Evolutionary conservation across 2,329 filamentous ascomycete species (phyloP).

Genomic region (Tricladium varicosporioides): DNA sequence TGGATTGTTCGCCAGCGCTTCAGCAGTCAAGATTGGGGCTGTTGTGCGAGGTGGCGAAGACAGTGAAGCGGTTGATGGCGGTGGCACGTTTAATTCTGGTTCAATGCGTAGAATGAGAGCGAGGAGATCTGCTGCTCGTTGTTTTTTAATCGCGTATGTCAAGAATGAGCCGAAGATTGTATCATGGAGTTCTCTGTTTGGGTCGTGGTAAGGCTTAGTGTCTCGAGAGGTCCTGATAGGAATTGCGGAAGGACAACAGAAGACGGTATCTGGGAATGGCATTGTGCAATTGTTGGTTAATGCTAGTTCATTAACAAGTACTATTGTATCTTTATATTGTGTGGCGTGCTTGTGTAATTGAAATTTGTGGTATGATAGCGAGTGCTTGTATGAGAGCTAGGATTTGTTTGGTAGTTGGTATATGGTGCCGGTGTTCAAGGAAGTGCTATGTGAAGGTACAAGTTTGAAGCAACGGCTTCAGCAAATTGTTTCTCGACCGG

Average conservation of each 20-base stretch:
- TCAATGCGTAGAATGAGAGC: constrained; percentile 2
- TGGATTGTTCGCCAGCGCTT: constrained; percentile 25
- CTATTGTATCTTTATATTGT: no score
- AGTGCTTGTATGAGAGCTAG: no score
- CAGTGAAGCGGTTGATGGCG: neutral
- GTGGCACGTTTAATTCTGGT: neutral
- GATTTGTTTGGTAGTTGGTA: no score
- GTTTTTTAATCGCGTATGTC: constrained; percentile 15
- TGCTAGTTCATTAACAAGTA: no score
- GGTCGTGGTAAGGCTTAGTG: constrained; percentile 22
- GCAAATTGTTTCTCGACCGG: no score
- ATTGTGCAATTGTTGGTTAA: no score
- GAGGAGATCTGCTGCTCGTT: constrained; percentile 3
- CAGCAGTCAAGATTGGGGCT: constrained; percentile 18
- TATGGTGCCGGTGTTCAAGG: no score
- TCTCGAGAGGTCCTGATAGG: constrained; percentile 5
- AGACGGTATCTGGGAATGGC: constrained; percentile 13
- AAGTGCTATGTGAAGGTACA: no score
- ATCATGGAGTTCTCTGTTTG: constrained; percentile 23
- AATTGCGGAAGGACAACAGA: constrained; percentile 21
- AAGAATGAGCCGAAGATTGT: constrained; percentile 23
- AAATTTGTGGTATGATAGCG: no score
- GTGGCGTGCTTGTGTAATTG: no score
- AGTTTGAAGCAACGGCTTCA: no score
- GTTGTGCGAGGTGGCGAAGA: constrained; percentile 7